Evolutionary conservation across 805 yeast genomes (phyloP).

Genomic region (Lipomyces anomalus): DNA sequence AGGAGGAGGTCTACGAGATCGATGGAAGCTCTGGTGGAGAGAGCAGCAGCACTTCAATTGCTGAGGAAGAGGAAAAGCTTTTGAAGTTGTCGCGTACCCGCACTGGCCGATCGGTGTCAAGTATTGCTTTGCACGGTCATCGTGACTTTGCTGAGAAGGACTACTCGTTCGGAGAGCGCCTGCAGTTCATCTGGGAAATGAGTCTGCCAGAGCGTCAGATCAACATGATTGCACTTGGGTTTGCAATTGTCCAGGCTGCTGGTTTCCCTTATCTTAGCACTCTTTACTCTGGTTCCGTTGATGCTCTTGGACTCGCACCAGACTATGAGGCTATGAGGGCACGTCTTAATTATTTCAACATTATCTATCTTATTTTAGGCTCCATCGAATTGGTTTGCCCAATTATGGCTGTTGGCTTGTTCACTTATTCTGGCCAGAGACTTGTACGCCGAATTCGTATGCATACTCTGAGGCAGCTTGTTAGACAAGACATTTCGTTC

Average conservation of each 20-base stretch:
- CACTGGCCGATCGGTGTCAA: constrained; percentile 9
- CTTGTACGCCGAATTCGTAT: constrained; percentile 29
- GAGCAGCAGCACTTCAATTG: constrained; percentile 7
- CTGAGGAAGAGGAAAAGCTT: not conserved
- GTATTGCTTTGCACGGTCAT: not conserved
- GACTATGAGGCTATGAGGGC: constrained; percentile 29
- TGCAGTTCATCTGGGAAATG: constrained; percentile 9
- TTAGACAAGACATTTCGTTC: constrained; percentile 29
- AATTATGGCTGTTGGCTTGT: constrained; percentile 20
- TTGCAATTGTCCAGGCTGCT: constrained; percentile 19
- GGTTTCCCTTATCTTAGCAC: constrained; percentile 32
- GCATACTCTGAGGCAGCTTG: constrained; percentile 25
- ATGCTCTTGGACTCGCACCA: constrained; percentile 33
- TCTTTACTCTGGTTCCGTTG: constrained; percentile 35
- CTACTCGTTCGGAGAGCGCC: constrained; percentile 10
- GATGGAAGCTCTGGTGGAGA: constrained; percentile 19
- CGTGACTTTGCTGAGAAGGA: constrained; percentile 1
- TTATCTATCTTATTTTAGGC: constrained; percentile 38
- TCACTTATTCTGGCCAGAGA: constrained; percentile 24
- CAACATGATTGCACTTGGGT: constrained; percentile 14
- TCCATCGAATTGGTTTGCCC: constrained; percentile 33
- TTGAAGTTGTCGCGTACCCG: constrained; percentile 3
- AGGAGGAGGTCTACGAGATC: constrained; percentile 4
- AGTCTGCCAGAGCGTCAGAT: constrained; percentile 12
- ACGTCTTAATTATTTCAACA: constrained; percentile 35